Conservation (phyloP, 768 basidiomycete species). For the Leccinum broughii region DNA sequence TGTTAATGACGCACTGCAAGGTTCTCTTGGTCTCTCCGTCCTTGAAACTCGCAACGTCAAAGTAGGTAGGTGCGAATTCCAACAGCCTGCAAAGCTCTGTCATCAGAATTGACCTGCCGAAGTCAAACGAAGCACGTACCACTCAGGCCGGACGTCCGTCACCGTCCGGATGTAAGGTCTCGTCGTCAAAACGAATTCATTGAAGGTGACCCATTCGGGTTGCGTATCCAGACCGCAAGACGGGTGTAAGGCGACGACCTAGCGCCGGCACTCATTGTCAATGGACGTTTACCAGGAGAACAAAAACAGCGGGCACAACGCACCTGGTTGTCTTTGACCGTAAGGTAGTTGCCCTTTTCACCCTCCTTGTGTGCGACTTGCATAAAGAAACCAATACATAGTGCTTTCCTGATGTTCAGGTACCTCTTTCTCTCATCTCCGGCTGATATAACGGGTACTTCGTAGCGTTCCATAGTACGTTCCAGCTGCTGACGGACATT, state of each 20-base stretch:
- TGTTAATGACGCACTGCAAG: constrained; percentile 53
- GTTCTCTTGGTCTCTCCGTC: constrained; percentile 73
- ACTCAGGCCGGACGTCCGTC: constrained; percentile 82
- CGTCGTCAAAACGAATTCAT: constrained; percentile 94
- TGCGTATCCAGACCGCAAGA: constrained; percentile 84
- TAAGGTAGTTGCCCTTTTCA: constrained; percentile 83
- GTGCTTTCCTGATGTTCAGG: constrained; percentile 72
- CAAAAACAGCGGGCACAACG: constrained; percentile 16
- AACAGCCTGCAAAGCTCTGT: constrained; percentile 49
- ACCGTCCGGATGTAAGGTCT: constrained; percentile 89
- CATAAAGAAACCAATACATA: constrained; percentile 97
- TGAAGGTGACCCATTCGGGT: constrained; percentile 92
- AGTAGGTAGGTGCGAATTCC: constrained; percentile 66
- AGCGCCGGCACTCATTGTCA: not conserved
- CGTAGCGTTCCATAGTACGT: constrained; percentile 88
- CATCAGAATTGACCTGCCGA: constrained; percentile 2
- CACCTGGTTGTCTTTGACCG: constrained; percentile 94
- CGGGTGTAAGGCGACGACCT: constrained; percentile 53
- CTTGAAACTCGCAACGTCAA: constrained; percentile 62
- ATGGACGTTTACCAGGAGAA: not conserved
- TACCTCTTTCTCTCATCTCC: constrained; percentile 71
- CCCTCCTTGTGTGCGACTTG: constrained; percentile 95
- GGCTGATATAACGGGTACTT: constrained; percentile 71
- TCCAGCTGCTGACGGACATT: constrained; percentile 90
- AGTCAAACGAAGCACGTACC: constrained; percentile 48